A percentile compares a stretch with the other conserved stretches of the same genome.
Evolutionary conservation across 2,329 filamentous ascomycete species (phyloP).

Genomic region (Chrysosporium queenslandicum): DNA sequence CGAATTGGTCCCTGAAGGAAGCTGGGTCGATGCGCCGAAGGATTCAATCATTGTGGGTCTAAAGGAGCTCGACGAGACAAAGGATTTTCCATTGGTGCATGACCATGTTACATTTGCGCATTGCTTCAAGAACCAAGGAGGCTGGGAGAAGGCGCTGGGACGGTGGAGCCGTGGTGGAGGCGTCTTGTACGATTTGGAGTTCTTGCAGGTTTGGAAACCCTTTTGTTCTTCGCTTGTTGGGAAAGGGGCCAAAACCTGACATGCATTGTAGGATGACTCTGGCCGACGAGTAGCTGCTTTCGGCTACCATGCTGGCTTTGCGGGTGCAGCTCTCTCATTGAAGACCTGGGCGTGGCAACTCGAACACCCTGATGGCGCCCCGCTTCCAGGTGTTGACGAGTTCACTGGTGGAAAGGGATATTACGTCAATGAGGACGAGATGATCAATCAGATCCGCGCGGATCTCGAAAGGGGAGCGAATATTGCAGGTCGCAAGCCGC

Average conservation of each 20-base stretch:
- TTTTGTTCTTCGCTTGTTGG: background rate
- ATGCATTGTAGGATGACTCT: constrained; percentile 16
- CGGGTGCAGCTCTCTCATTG: constrained; percentile 58
- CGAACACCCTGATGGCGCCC: constrained; percentile 54
- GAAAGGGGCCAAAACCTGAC: background rate
- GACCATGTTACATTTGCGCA: constrained; percentile 22
- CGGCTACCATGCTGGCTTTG: constrained; percentile 63
- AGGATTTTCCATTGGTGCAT: constrained; percentile 19
- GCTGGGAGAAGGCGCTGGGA: constrained; percentile 20
- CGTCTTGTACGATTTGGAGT: constrained; percentile 21
- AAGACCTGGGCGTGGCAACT: constrained; percentile 79
- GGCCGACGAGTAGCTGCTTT: constrained; percentile 19
- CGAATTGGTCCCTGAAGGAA: constrained; percentile 32
- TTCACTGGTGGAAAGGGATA: constrained; percentile 39
- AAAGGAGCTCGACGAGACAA: constrained; percentile 21
- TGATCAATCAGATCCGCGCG: constrained; percentile 65
- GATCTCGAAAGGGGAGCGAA: constrained; percentile 56
- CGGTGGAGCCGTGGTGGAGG: constrained; percentile 20
- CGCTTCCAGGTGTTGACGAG: constrained; percentile 51
- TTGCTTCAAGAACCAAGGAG: constrained; percentile 21
- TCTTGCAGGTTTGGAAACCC: constrained; percentile 17
- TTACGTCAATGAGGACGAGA: constrained; percentile 57
- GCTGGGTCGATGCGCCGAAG: constrained; percentile 31
- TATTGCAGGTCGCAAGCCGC: constrained; percentile 58
- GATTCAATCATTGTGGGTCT: constrained; percentile 20